phyloP scores from a whole-genome alignment of 2,329 filamentous ascomycete species.

The Pseudopyrenochaeta lycopersici region DNA sequence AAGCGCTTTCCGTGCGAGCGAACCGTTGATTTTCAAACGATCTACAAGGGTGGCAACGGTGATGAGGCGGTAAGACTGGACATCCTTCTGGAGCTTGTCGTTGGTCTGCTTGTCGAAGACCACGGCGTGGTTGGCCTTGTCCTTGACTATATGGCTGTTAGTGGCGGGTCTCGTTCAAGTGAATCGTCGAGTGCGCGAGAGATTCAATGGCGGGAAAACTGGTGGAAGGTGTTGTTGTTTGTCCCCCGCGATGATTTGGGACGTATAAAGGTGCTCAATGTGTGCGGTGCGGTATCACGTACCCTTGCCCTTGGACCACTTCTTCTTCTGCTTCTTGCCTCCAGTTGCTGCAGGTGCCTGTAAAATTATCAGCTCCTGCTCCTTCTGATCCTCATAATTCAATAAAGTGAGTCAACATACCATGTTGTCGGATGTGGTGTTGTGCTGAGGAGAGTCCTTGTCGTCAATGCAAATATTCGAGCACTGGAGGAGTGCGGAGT shows the following conservation, averaged over 20 bases:
- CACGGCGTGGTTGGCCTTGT: conserved; percentile 99
- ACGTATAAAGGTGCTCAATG: conserved; percentile 15
- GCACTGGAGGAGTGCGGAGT: conserved; percentile 29
- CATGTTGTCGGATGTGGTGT: conserved; percentile 54
- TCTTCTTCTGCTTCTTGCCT: conserved; percentile 85
- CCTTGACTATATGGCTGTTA: conserved; percentile 80
- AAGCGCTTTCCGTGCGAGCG: conserved; percentile 88
- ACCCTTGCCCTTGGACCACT: conserved; percentile 74
- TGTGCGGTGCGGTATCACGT: conserved; percentile 45
- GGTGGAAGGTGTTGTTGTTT: background rate
- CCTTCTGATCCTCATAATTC: background rate
- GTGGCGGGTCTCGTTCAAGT: conserved; percentile 24
- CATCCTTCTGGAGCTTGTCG: conserved; percentile 99
- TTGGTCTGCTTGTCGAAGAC: conserved; percentile 97
- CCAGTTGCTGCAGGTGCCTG: conserved; percentile 66
- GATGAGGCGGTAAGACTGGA: conserved; percentile 99
- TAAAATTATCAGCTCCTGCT: conserved; percentile 14
- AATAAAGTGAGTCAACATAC: conserved; percentile 33
- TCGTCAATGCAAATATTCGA: conserved; percentile 14
- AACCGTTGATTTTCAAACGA: conserved; percentile 99
- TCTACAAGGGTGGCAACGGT: conserved; percentile 98
- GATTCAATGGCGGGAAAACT: conserved; percentile 2
- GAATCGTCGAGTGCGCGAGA: conserved; percentile 10
- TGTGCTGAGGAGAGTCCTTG: conserved; percentile 38
- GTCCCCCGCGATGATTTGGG: conserved; percentile 3